A percentile compares a stretch with the other conserved stretches of the same genome.
phyloP scores from a whole-genome alignment of 441 rosid species.

The Pelargonium citronellum region DNA sequence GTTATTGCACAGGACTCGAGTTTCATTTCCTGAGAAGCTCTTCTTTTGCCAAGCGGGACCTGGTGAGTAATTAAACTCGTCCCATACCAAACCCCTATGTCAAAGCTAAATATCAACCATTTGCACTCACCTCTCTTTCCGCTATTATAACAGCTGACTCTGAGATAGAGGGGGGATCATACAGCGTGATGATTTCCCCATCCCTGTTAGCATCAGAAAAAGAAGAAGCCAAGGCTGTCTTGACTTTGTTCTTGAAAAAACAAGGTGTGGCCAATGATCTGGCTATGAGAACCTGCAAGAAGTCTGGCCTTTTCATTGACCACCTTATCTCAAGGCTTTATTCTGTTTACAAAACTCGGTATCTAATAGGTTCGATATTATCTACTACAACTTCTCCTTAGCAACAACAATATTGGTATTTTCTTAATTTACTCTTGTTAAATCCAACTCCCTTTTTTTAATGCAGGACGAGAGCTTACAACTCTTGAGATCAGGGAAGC shows the following conservation, averaged over 20 bases:
- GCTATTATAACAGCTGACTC: slow-evolving; percentile 36
- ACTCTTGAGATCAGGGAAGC: slow-evolving; percentile 74
- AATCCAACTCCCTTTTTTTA: slow-evolving; percentile 17
- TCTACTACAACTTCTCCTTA: slow-evolving; percentile 8
- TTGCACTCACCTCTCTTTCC: background rate
- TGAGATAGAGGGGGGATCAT: slow-evolving; percentile 51
- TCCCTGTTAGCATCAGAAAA: slow-evolving; percentile 72
- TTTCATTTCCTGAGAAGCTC: slow-evolving; percentile 34
- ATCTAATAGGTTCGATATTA: slow-evolving; percentile 67
- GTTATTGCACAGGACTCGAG: slow-evolving; percentile 31
- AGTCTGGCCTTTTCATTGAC: slow-evolving; percentile 53
- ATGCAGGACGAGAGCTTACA: slow-evolving; percentile 67
- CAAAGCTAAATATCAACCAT: background rate
- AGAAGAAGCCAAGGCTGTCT: slow-evolving; percentile 88
- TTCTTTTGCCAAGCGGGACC: slow-evolving; percentile 41
- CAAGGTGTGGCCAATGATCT: slow-evolving; percentile 60
- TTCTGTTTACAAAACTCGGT: slow-evolving; percentile 50
- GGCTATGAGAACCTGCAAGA: slow-evolving; percentile 54
- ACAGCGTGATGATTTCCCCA: slow-evolving; percentile 43
- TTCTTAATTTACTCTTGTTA: slow-evolving; percentile 5
- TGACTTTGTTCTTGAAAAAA: slow-evolving; percentile 71
- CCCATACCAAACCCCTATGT: background rate
- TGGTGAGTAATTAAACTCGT: slow-evolving; percentile 28
- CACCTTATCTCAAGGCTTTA: slow-evolving; percentile 68
- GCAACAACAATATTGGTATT: background rate